Base-by-base conservation (phyloP, 108 stramenopile species). In the Cyclotella cryptica region DNA sequence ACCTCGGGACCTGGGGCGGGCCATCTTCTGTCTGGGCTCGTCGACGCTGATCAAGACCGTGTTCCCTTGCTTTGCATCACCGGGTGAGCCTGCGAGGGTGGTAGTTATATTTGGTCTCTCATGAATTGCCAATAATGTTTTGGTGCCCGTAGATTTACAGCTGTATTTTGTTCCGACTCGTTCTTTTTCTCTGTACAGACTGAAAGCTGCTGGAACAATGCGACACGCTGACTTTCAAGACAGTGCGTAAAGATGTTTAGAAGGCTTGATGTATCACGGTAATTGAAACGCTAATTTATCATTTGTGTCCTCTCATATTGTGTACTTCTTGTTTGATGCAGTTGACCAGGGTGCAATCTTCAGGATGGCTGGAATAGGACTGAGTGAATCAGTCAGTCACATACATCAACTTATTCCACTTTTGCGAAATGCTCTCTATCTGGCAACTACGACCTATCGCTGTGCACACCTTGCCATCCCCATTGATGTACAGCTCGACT, bases 1-100 rank as follows among this genome's bases (percentile, higher is more conserved):
- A 84, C 86, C 12, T 84, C 82, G 11, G 86, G 86, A 24, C 86
- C 86, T 19, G 86, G 86, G 18, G 86, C 86, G 3, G 66, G 78
- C 11, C 82, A 86, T 54, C 52, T 86, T 5, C 28, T 74, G 19
- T 75, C 79, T 39, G 86, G 86, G 0, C 43, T 86, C 14, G 57
- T 85, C 7, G 84, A 85, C 51, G 84, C 86, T 5, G 74, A 63
- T 64, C 69, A 75, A 74, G 86, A 87, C 54, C 55, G 75, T 21
- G 79, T 72, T n/a, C 76, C 86, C 15, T 54, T 87, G 22, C 40
- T 87, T 22, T 79, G 79, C 44, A 51, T 87, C 27, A 87, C 86
- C 12, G 83, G 60, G 60, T 61, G 13, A 61, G 60, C 35, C 2
- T 10, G 6, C n/a, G n/a, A n/a, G n/a, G n/a, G n/a, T n/a, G n/a